Evolutionary conservation across 2,329 filamentous ascomycete genomes (phyloP), one percentile per base, ranked within the genome.

Genomic region (Fusarium protoensiforme): DNA sequence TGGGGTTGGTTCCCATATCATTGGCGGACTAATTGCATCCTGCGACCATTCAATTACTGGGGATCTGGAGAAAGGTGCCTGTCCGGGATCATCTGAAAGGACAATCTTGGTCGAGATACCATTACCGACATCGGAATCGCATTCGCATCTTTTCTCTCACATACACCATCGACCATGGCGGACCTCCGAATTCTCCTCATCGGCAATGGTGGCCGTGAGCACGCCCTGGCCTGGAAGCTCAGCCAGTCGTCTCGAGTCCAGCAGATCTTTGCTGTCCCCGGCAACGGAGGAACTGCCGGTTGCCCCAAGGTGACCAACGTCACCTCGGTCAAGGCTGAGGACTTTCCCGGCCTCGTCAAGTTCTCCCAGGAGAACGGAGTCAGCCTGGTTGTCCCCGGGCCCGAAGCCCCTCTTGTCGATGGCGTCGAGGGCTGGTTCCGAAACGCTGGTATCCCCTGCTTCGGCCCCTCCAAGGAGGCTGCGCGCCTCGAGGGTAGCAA

Each of bases 401-500:
- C 96, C 4, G 96, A 98, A 84, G 94, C 93, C 1, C 95, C 96
- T n/a, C 89, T 99, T 16, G 96, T 98, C 31, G 94, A 93, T 71
- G 96, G 96, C 61, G 92, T 98, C 71, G 92, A 95, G 79, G 92
- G 92, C 77, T 93, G 92, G 85, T 98, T 98, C 85, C 87, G 90
- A 73, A 82, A 84, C 61, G 92, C 89, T 58, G 92, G 92, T 56
- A 94, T 98, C 80, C 89, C 90, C 76, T 92, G 91, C 83, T 98
- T 98, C 80, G 96, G 96, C 2, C 96, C 96, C 7, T 93, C 92
- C 65, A 91, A 93, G 84, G 90, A 91, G 57, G 96, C 96, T 24
- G 95, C 96, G 20, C 89, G 90, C 51, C 94, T 99, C 89, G 96
- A 99, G 84, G 96, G 96, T 68, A 97, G 94, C 85, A 99, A 99